Evolutionary conservation across 805 yeast species (phyloP).

Genomic region (Scheffersomyces amazonensis): DNA sequence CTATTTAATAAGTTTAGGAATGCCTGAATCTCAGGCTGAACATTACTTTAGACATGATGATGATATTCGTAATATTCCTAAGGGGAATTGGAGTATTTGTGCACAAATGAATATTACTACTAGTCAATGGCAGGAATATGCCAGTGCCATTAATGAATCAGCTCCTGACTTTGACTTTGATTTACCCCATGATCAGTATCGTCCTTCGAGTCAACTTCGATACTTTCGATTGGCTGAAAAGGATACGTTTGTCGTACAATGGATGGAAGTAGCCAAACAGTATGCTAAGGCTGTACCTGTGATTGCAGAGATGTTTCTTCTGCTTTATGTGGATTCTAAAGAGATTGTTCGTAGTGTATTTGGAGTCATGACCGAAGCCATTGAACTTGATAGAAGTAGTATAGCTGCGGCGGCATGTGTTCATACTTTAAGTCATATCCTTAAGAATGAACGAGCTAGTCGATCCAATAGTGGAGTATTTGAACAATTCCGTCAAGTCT

Average conservation of each 20-base stretch:
- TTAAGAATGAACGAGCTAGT: slow-evolving; percentile 11
- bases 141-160: slow-evolving; percentile 7
- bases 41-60: slow-evolving; percentile 24
- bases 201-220: slow-evolving; percentile 7
- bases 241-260: slow-evolving; percentile 8
- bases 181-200: slow-evolving; percentile 6
- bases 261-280: slow-evolving; percentile 15
- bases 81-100: slow-evolving; percentile 13
- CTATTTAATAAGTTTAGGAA: slow-evolving; percentile 21
- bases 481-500: slow-evolving; percentile 32
- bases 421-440: slow-evolving; percentile 9
- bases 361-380: slow-evolving; percentile 9
- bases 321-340: slow-evolving; percentile 4
- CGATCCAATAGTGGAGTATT: slow-evolving; percentile 9
- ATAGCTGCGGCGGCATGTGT: slow-evolving; percentile 1
- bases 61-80: slow-evolving; percentile 10
- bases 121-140: slow-evolving; percentile 13
- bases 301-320: slow-evolving; percentile 16
- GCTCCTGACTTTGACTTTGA: slow-evolving; percentile 7
- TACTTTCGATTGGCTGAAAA: slow-evolving; percentile 5
- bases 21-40: slow-evolving; percentile 20
- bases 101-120: slow-evolving; percentile 12
- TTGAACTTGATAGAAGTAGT: slow-evolving; percentile 4
- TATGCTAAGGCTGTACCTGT: slow-evolving; percentile 17
- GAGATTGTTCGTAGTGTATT: slow-evolving; percentile 8